Base-by-base conservation (phyloP, 495 filamentous ascomycete species). In the Podospora comata region DNA sequence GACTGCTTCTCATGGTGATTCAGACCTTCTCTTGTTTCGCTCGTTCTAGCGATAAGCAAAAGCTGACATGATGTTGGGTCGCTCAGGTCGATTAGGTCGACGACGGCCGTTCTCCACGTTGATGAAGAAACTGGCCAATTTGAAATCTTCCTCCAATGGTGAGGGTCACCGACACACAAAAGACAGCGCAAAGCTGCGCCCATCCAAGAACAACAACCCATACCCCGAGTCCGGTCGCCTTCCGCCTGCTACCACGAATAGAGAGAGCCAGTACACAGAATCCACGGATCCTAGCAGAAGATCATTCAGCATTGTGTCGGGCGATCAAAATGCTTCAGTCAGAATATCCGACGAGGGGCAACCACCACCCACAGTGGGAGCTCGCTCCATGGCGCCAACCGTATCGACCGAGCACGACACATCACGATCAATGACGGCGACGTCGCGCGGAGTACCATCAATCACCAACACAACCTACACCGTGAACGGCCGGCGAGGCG, bases 41-140 rank as follows among this genome's bases (percentile, higher is more conserved):
- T 65, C 67, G 54, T 72, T 73, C 60, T 67, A 61, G 34, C 64
- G 32, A 73, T 58, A 39, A 55, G 23, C 23, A 23, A 23, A 23
- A 20, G 64, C 71, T 74, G 67, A 76, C 67, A 64, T 56, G 59
- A 77, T 76, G 69, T 30, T 73, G 80, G 80, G 80, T 65, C 77
- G 79, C 64, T 64, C 77, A 74, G 83, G 78, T 65, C 84, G 84
- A 39, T 67, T 73, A 53, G 80, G 79, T 56, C 90, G 92, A 65
- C 90, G 93, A 63, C 89, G 90, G 62, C 94, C 94, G 5, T 97
- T 99, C 78, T 88, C 94, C 26, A 90, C 87, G 57, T 93, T 94
- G 90, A 92, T 99, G 88, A 97, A 94, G 84, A 93, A 94, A 69
- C 86, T 99, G 30, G 89, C 93, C 34, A 95, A 88, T 75, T 85